Base-by-base conservation (phyloP, 768 basidiomycete species). In the Russula foetens region DNA sequence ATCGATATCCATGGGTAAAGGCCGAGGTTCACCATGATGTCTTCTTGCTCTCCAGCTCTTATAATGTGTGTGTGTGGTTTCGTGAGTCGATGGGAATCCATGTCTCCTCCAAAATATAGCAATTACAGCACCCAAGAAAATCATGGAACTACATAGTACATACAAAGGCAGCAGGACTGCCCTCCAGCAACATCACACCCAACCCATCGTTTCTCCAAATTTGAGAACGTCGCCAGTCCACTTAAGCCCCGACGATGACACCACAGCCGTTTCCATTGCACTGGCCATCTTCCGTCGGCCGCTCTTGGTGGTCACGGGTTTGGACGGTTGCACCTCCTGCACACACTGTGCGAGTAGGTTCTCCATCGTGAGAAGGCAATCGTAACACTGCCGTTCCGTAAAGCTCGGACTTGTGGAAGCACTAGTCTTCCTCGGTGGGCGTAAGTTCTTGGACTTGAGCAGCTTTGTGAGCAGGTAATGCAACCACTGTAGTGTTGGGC, bases 401-500 rank as follows among this genome's bases (percentile, higher is more conserved):
- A 81, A 88, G 0, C 75, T 75, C 28, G 72, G 68, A 51, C 45
- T 50, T 14, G 53, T 64, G 38, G 54, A 17, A 69, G 66, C 29
- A 62, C 58, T 26, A 64, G 60, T 19, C 66, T 68, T 76, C 54
- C 75, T 70, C 17, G 62, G 68, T 21, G 73, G 61, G 1, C 81
- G 84, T 29, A 95, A 74, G 44, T 81, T 80, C 71, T 93, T 93
- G 35, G 77, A 77, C 26, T 81, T 74, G 2, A 95, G 74, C 26
- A 95, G 78, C 72, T 93, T 92, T 53, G 73, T 71, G n/a, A 75
- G 71, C 55, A 97, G 76, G 72, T 95, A 94, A 67, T 94, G 90
- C 21, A 96, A 74, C 94, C 94, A 97, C 94, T 95, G 67, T n/a
- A 60, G 24, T 48, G 45, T 41, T 39, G n/a, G 46, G 11, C 17